Base-by-base conservation (phyloP, 78 protist species). In the Protostelium mycophagum region DNA sequence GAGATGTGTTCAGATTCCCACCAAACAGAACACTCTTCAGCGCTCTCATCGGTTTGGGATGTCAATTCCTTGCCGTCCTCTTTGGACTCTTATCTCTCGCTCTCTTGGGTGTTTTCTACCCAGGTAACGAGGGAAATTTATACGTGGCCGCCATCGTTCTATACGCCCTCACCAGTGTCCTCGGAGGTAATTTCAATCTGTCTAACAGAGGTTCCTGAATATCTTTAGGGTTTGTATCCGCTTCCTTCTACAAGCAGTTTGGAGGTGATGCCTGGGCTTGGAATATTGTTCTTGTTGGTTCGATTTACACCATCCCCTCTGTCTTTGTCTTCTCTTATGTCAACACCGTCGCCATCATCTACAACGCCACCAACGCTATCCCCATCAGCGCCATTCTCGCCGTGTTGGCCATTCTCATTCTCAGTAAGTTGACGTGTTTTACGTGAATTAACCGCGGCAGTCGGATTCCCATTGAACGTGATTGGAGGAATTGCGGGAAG, bases 1-100 rank as follows among this genome's bases (percentile, higher is more conserved):
- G 97, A 35, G 99, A 99, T 83, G 99, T 99, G 38, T 99, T 99
- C 93, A 97, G 99, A 34, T 97, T 97, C 92, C 99, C 99, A 35
- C 90, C 91, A 9, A 0, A 89, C 86, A n/a, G 83, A 73, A 89
- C 87, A 35, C 37, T 97, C 36, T 95, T 98, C 90, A 91, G 97
- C 37, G 96, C 99, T 38, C 97, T 88, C 38, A 95, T 92, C 83
- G 98, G 99, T 85, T 83, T 37, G 35, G 99, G 99, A 31, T 88
- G 90, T 83, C 99, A 99, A 96, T 95, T 98, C 38, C 63, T 98
- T 38, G 34, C 88, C 25, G 83, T 98, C 83, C 86, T 83, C 39
- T 0, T 90, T 85, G 90, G 90, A 35, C 85, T 99, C 87, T 87
- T 98, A 35, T 35, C 93, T 37, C 85, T 99, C 9, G 34, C 96